Percentiles rank a stretch among this genome's conserved stretches.
Conservation (phyloP, 2,329 filamentous ascomycete species). For the Arthroderma sp. region DNA sequence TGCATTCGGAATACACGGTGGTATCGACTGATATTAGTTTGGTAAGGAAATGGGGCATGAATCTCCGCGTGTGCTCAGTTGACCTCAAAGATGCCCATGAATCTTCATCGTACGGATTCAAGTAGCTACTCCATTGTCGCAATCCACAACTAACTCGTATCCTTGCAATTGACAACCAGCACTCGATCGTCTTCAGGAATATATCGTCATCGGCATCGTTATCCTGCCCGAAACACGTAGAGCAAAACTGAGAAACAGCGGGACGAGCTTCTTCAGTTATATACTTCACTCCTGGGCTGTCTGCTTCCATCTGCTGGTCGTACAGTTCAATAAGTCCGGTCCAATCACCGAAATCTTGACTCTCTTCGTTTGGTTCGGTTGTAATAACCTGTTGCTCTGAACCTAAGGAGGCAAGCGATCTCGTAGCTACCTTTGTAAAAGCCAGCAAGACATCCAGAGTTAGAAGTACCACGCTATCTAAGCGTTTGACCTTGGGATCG, state of each 20-base stretch:
- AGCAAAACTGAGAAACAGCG: constrained; percentile 41
- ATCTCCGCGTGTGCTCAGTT: constrained; percentile 36
- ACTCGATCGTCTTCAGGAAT: constrained; percentile 39
- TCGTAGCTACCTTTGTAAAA: constrained; percentile 25
- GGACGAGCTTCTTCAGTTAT: constrained; percentile 35
- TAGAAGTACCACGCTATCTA: constrained; percentile 36
- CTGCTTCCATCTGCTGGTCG: constrained; percentile 20
- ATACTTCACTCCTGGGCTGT: constrained; percentile 17
- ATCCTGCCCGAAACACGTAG: constrained; percentile 50
- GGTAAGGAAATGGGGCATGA: constrained; percentile 33
- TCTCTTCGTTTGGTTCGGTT: constrained; percentile 41
- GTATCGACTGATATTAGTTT: constrained; percentile 31
- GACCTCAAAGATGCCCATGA: constrained; percentile 35
- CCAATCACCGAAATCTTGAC: constrained; percentile 52
- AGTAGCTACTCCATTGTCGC: constrained; percentile 43
- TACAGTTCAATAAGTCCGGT: constrained; percentile 38
- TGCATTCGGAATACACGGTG: constrained; percentile 33
- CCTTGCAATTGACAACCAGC: constrained; percentile 41
- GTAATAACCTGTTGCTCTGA: constrained; percentile 11
- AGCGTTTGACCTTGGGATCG: constrained; percentile 33
- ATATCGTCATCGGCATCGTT: constrained; percentile 40
- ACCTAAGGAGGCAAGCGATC: constrained; percentile 10
- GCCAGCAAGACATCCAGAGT: constrained; percentile 35
- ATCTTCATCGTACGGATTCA: constrained; percentile 40
- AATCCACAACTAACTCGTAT: constrained; percentile 33